phyloP scores from a whole-genome alignment of 2,329 filamentous ascomycete species.

The Tolypocladium ophioglossoides region DNA sequence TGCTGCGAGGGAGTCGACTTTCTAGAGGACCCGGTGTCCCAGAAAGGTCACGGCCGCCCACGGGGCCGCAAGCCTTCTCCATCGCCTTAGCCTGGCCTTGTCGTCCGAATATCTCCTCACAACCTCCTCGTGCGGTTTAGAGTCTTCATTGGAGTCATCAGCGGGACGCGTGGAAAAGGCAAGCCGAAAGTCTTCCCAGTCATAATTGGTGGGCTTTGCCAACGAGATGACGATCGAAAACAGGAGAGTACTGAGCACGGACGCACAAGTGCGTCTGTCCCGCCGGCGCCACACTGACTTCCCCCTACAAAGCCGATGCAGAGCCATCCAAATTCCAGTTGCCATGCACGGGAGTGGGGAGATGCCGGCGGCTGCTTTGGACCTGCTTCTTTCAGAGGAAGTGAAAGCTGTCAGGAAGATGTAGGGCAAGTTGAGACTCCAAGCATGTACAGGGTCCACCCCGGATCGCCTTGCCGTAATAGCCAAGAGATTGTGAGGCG shows the following conservation, averaged over 20 bases:
- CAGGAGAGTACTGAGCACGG: constrained; percentile 27
- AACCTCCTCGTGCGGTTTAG: constrained; percentile 12
- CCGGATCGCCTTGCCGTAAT: constrained; percentile 41
- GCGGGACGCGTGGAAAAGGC: constrained; percentile 20
- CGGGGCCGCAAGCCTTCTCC: constrained; percentile 32
- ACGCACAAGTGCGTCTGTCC: constrained; percentile 39
- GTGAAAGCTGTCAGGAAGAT: constrained; percentile 43
- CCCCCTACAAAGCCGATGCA: constrained; percentile 33
- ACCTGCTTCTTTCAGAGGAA: constrained; percentile 40
- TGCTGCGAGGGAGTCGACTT: constrained; percentile 2
- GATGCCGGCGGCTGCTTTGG: constrained; percentile 35
- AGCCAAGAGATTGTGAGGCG: too few relatives aligned
- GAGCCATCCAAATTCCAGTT: constrained; percentile 41
- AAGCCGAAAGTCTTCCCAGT: constrained; percentile 27
- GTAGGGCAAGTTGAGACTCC: constrained; percentile 40
- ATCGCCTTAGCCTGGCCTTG: constrained; percentile 30
- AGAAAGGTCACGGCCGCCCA: constrained; percentile 40
- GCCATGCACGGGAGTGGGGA: constrained; percentile 38
- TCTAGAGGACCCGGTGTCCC: constrained; percentile 42
- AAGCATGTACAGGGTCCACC: constrained; percentile 45
- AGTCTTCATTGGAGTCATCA: constrained; percentile 8
- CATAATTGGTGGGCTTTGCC: constrained; percentile 28
- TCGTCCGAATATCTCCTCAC: constrained; percentile 15
- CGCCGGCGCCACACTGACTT: constrained; percentile 35
- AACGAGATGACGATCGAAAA: constrained; percentile 37